These are phyloP conservation scores for Rutstroemia sp. DNA, from an alignment of 2,329 filamentous ascomycete species.

Conservation along the genomic window DNA sequence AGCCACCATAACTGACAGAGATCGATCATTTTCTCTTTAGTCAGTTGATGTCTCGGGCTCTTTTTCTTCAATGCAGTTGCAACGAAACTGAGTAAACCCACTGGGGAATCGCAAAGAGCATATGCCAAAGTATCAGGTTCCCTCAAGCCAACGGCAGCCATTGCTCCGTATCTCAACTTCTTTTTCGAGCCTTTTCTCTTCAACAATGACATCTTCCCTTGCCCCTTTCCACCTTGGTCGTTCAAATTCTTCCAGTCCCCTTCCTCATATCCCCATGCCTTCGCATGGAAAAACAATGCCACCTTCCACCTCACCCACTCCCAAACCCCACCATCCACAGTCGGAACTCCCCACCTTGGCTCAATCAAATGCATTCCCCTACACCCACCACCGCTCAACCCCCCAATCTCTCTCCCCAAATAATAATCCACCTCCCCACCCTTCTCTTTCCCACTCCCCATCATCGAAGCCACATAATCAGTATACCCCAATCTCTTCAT, in stretches of 20 bases:
- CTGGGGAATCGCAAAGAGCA: conserved; percentile 54
- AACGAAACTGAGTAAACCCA: conserved; percentile 48
- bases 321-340: conserved; percentile 34
- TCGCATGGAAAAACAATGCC: conserved; percentile 40
- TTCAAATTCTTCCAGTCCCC: conserved; percentile 42
- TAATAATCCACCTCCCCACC: conserved; percentile 46
- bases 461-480: conserved; percentile 49
- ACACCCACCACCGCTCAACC: conserved; percentile 42
- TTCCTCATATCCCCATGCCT: conserved; percentile 48
- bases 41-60: conserved; percentile 35
- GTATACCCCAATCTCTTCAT: conserved; percentile 55
- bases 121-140: conserved; percentile 42
- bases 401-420: conserved; percentile 41
- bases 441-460: conserved; percentile 39
- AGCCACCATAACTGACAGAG: conserved; percentile 58
- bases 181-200: neutral
- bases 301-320: conserved; percentile 50
- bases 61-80: conserved; percentile 39
- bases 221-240: neutral
- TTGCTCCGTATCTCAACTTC: conserved; percentile 8
- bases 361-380: conserved; percentile 54
- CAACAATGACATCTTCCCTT: conserved; percentile 4
- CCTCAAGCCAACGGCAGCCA: conserved; percentile 17
- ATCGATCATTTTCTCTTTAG: conserved; percentile 48
- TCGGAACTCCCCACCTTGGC: conserved; percentile 46